Percentiles rank a stretch among this genome's conserved stretches.
Evolutionary conservation across 345 rosid genomes (phyloP).

Genomic region (Camelina hispida): DNA sequence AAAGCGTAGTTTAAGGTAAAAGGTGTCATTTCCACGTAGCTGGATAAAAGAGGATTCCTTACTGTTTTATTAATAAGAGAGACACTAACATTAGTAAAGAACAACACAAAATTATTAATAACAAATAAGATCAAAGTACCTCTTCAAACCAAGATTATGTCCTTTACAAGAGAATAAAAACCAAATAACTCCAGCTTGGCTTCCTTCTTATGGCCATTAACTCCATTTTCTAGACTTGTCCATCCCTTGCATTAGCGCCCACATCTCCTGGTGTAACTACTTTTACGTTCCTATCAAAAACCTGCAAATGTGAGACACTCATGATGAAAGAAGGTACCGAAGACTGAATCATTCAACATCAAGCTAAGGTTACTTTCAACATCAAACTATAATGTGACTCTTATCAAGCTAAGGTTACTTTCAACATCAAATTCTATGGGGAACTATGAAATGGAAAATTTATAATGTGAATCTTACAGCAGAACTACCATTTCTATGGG

Average conservation of each 20-base stretch:
- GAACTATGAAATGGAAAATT: too few relatives aligned
- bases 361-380: too few relatives aligned
- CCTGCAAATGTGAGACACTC: slow-evolving; percentile 32
- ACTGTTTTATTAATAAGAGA: neutral
- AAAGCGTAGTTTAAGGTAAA: slow-evolving; percentile 21
- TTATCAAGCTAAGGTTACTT: slow-evolving; percentile 14
- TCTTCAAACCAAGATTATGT: too few relatives aligned
- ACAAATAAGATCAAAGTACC: too few relatives aligned
- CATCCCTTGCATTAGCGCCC: slow-evolving; percentile 47
- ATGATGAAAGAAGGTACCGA: neutral
- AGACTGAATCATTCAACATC: slow-evolving; percentile 16
- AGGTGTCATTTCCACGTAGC: slow-evolving; percentile 24
- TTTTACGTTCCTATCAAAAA: slow-evolving; percentile 64
- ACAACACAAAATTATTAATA: neutral
- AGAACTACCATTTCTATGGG: too few relatives aligned
- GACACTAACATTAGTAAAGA: neutral
- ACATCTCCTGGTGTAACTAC: slow-evolving; percentile 47
- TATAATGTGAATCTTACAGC: too few relatives aligned
- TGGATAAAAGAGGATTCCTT: slow-evolving; percentile 5
- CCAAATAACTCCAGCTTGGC: slow-evolving; percentile 91
- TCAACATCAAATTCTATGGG: neutral
- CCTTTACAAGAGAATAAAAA: too few relatives aligned
- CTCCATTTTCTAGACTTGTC: slow-evolving; percentile 48
- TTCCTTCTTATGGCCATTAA: slow-evolving; percentile 64
- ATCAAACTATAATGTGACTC: neutral